These are phyloP conservation scores for Pichia manshurica DNA, from an alignment of 805 yeast genomes.

Conservation along the genomic window DNA sequence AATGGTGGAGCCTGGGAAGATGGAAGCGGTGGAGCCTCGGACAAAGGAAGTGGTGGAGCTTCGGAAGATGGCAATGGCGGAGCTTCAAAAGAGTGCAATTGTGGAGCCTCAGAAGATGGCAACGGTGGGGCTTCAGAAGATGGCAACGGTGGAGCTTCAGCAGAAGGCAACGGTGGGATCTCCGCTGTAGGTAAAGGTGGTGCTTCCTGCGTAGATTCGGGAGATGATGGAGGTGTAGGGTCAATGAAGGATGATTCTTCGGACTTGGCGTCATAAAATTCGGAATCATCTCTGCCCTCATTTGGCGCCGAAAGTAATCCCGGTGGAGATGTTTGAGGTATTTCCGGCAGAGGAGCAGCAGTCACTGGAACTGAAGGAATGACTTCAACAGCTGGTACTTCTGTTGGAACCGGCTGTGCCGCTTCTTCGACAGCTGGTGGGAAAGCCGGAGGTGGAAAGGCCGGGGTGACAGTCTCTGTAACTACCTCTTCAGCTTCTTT, in stretches of 20 bases:
- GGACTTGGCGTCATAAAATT: slow-evolving; percentile 17
- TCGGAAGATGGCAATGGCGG: slow-evolving; percentile 21
- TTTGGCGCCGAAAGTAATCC: not conserved
- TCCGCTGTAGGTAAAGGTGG: slow-evolving; percentile 14
- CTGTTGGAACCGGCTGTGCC: slow-evolving; percentile 11
- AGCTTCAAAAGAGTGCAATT: slow-evolving; percentile 25
- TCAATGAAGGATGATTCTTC: slow-evolving; percentile 18
- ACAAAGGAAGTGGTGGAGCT: slow-evolving; percentile 25
- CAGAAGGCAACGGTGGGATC: slow-evolving; percentile 13
- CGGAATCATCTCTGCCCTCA: slow-evolving; percentile 2
- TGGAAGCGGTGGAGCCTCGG: too few species aligned
- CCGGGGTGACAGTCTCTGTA: not conserved
- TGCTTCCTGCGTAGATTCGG: slow-evolving; percentile 10
- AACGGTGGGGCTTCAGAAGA: slow-evolving; percentile 29
- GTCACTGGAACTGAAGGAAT: slow-evolving; percentile 12
- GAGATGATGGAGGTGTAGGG: slow-evolving; percentile 24
- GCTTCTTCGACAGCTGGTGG: slow-evolving; percentile 7
- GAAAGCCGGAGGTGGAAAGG: slow-evolving; percentile 1
- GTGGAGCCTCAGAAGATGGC: slow-evolving; percentile 28
- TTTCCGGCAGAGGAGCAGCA: slow-evolving; percentile 21
- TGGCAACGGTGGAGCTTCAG: slow-evolving; percentile 14
- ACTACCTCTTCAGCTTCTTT: not conserved
- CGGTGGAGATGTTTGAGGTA: slow-evolving; percentile 8
- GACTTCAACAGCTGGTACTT: slow-evolving; percentile 24
- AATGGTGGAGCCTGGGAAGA: too few species aligned